Evolutionary conservation across 148 eudicot genomes (phyloP).

Genomic region (Amaranthus cruentus): DNA sequence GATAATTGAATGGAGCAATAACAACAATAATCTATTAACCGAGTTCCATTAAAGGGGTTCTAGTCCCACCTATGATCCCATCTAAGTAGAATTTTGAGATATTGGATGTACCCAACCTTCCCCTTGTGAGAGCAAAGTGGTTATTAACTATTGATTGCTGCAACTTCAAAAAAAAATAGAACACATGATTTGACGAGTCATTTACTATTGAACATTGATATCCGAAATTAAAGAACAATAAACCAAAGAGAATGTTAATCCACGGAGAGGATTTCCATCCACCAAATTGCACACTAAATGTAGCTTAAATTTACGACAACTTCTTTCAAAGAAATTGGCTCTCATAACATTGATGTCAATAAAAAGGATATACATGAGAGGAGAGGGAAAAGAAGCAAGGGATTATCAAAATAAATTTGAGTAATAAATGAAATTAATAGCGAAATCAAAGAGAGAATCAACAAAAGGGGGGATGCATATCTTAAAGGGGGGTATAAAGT

Average conservation of each 20-base stretch:
- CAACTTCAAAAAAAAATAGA: no score
- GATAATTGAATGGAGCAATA: not conserved
- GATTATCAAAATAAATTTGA: not conserved
- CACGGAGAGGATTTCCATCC: not conserved
- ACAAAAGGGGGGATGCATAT: not conserved
- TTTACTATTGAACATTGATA: no score
- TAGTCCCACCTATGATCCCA: no score
- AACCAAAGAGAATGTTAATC: not conserved
- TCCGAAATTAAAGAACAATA: no score
- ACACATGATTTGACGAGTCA: no score
- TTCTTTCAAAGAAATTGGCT: not conserved
- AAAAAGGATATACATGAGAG: no score
- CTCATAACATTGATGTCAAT: not conserved
- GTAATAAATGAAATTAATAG: not conserved
- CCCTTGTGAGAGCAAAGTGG: no score
- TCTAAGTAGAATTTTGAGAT: no score
- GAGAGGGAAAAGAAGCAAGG: not conserved
- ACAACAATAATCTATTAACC: no score
- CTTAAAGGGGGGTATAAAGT: not conserved
- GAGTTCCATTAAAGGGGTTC: no score
- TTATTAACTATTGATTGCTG: no score
- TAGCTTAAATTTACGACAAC: slow-evolving; percentile 1
- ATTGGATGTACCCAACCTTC: no score
- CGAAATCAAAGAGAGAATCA: not conserved
- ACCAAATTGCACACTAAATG: not conserved